These are phyloP conservation scores for Trichoderma sp. DNA, from an alignment of 2,329 filamentous ascomycete species.

Conservation along the genomic window DNA sequence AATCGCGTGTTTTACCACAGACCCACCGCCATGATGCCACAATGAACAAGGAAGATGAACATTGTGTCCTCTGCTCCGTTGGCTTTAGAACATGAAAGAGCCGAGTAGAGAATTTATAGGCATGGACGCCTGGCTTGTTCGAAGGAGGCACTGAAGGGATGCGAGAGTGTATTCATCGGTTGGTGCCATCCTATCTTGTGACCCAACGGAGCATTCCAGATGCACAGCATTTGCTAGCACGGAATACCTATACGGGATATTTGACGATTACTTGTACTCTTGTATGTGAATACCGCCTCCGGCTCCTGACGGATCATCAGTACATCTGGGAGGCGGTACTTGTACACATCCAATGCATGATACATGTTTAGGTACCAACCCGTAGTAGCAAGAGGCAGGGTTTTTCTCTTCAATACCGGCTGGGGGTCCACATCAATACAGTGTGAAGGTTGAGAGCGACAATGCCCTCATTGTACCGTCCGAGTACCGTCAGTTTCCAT, in stretches of 20 bases:
- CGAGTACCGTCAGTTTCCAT: background rate
- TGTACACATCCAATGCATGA: background rate
- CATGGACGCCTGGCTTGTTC: background rate
- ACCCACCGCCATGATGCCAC: constrained; percentile 1
- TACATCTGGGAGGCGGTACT: background rate
- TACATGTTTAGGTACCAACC: background rate
- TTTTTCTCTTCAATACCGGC: background rate
- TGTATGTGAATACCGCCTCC: background rate
- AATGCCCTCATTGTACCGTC: background rate
- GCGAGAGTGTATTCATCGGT: background rate
- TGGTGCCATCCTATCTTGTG: background rate
- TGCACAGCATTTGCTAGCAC: background rate
- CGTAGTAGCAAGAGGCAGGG: background rate
- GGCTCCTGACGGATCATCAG: background rate
- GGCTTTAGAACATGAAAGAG: background rate
- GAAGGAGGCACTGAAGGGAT: background rate
- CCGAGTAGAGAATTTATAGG: background rate
- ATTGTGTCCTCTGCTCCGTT: background rate
- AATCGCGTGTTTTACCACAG: constrained; percentile 6
- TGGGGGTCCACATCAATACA: constrained; percentile 4
- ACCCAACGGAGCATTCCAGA: background rate
- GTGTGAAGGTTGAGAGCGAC: background rate
- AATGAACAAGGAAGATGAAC: background rate
- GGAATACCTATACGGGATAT: background rate
- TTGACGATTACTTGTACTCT: background rate